Percentiles rank a stretch among this genome's conserved stretches.
These are phyloP conservation scores for Blastobotrys serpentis DNA, from an alignment of 1,139 yeast species.

Conservation along the genomic window DNA sequence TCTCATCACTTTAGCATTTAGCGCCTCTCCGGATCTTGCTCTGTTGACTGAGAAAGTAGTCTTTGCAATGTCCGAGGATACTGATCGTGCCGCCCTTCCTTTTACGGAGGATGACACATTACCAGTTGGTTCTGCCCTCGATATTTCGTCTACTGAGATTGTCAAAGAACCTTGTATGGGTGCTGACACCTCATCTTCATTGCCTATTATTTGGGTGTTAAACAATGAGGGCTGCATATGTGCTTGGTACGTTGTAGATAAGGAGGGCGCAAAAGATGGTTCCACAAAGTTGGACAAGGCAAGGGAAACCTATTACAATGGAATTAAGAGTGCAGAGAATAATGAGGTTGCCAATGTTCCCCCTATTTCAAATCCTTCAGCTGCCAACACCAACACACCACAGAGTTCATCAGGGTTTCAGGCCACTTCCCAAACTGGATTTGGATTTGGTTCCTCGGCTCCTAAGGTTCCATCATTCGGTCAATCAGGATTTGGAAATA, in stretches of 20 bases:
- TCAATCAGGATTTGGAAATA: conserved; percentile 1
- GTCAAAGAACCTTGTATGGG: conserved; percentile 58
- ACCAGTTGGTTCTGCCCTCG: conserved; percentile 67
- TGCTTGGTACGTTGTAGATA: conserved; percentile 60
- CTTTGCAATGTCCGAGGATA: conserved; percentile 57
- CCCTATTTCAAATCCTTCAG: too few species aligned
- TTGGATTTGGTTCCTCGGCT: conserved; percentile 3
- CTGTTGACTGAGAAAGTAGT: conserved; percentile 41
- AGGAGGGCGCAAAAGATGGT: conserved; percentile 4
- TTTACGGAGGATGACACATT: conserved; percentile 68
- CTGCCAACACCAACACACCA: too few species aligned
- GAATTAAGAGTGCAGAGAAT: conserved; percentile 3
- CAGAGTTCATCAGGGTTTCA: conserved; percentile 5
- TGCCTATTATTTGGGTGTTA: conserved; percentile 64
- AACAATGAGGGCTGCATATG: conserved; percentile 62
- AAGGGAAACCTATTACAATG: conserved; percentile 6
- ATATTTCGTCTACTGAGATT: conserved; percentile 46
- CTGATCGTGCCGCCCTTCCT: conserved; percentile 70
- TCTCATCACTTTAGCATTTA: conserved; percentile 52
- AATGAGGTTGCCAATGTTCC: conserved; percentile 1
- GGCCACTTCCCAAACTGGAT: conserved; percentile 9
- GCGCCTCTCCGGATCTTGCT: conserved; percentile 62
- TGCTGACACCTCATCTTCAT: conserved; percentile 51
- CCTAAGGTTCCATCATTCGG: conserved; percentile 1
- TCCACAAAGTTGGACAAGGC: conserved; percentile 8